These are phyloP conservation scores for Jamesozyma gamospora DNA, from an alignment of 805 yeast genomes.

Conservation along the genomic window DNA sequence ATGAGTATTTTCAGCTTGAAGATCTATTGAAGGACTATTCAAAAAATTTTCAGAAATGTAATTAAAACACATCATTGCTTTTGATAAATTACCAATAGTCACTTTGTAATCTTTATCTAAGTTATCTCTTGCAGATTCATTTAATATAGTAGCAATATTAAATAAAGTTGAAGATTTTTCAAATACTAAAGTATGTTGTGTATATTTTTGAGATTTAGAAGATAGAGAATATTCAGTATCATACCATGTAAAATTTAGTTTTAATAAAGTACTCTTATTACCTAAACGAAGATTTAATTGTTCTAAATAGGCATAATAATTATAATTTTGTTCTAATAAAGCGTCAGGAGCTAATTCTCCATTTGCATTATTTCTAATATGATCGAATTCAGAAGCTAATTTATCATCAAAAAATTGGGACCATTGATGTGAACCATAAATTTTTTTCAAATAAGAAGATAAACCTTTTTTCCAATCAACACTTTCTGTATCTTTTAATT, in stretches of 20 bases:
- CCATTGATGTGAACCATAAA: conserved; percentile 27
- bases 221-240: conserved; percentile 52
- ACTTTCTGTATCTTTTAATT: conserved; percentile 25
- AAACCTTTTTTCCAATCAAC: conserved; percentile 25
- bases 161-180: conserved; percentile 81
- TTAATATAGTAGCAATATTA: conserved; percentile 60
- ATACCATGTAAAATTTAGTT: conserved; percentile 64
- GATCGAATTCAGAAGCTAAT: conserved; percentile 20
- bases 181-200: conserved; percentile 76
- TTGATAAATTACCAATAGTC: conserved; percentile 54
- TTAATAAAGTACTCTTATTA: conserved; percentile 42
- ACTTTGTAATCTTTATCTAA: conserved; percentile 41
- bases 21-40: conserved; percentile 79
- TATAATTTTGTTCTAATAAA: conserved; percentile 33
- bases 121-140: conserved; percentile 38
- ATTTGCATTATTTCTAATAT: conserved; percentile 24
- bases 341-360: conserved; percentile 26
- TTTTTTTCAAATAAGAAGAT: conserved; percentile 21
- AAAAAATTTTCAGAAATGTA: conserved; percentile 71
- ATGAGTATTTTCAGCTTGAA: conserved; percentile 55
- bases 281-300: conserved; percentile 71
- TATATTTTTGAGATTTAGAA: conserved; percentile 29
- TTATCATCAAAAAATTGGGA: conserved; percentile 23
- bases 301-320: conserved; percentile 75
- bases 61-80: conserved; percentile 67